phyloP scores from a whole-genome alignment of 2,329 filamentous ascomycete species.

The Apiospora saccharicola region DNA sequence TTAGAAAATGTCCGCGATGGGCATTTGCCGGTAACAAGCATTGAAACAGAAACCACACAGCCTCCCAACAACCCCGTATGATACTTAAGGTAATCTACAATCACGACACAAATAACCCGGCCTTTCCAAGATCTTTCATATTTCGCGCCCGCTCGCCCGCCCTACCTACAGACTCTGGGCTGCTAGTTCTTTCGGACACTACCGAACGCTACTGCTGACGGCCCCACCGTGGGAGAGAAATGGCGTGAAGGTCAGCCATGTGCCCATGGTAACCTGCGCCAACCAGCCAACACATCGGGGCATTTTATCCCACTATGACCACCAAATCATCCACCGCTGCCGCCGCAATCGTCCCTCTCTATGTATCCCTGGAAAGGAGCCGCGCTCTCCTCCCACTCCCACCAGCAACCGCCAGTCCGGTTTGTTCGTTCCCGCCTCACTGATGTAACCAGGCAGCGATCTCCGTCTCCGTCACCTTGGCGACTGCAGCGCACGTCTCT shows the following conservation, averaged over 20 bases:
- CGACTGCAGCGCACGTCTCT: not conserved
- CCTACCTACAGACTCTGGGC: not conserved
- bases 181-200: not conserved
- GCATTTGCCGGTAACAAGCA: no score
- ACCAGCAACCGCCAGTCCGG: not conserved
- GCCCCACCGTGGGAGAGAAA: not conserved
- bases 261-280: slow-evolving; percentile 8
- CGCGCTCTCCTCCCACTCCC: not conserved
- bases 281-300: slow-evolving; percentile 4
- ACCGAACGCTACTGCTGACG: slow-evolving; percentile 7
- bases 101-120: slow-evolving; percentile 2
- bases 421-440: not conserved
- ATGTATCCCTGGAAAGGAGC: not conserved
- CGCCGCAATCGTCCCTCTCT: not conserved
- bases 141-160: not conserved
- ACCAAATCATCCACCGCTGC: slow-evolving; percentile 1
- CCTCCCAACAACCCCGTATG: not conserved
- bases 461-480: not conserved
- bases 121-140: not conserved
- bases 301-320: not conserved
- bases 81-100: not conserved
- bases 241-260: not conserved
- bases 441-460: not conserved
- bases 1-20: not conserved
- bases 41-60: not conserved